A percentile compares a stretch with the other conserved stretches of the same genome.
Conservation (phyloP, 192 early-diverging fungal genomes). For the Allomyces javanicus region DNA sequence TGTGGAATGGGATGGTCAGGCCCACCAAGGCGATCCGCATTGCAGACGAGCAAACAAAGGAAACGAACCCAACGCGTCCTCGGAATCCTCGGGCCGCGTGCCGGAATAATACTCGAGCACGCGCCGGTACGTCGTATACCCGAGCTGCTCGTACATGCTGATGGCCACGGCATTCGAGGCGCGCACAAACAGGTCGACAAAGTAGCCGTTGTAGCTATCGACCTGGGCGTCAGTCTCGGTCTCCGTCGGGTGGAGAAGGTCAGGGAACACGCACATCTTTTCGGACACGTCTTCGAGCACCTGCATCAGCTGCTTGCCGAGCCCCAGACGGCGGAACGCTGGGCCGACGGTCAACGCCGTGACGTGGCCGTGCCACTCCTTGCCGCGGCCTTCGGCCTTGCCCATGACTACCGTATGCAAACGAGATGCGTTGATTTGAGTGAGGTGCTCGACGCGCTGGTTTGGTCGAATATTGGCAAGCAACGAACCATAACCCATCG, state of each 20-base stretch:
- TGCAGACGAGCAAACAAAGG: neutral
- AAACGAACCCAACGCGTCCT: slow-evolving; percentile 44
- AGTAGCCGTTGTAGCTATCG: slow-evolving; percentile 56
- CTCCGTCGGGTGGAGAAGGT: neutral
- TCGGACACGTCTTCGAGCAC: slow-evolving; percentile 79
- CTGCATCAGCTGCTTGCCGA: slow-evolving; percentile 75
- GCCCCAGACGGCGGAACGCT: slow-evolving; percentile 76
- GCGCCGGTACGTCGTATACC: slow-evolving; percentile 74
- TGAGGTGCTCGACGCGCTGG: too few species aligned
- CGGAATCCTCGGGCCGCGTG: slow-evolving; percentile 35
- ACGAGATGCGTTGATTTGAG: neutral
- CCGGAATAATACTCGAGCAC: slow-evolving; percentile 72
- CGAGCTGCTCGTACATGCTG: slow-evolving; percentile 77
- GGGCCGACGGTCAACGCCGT: slow-evolving; percentile 93
- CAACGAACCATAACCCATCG: slow-evolving; percentile 69
- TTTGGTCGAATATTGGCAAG: too few species aligned
- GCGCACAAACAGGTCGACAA: slow-evolving; percentile 93
- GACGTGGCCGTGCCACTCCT: slow-evolving; percentile 94
- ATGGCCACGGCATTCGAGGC: slow-evolving; percentile 80
- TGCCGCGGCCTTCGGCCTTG: slow-evolving; percentile 75
- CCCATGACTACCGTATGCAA: slow-evolving; percentile 50
- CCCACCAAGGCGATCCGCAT: neutral
- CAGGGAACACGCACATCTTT: slow-evolving; percentile 25
- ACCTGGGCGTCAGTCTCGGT: neutral
- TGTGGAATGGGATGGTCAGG: neutral